Conservation (phyloP, 2,329 filamentous ascomycete genomes). For the Alternaria brassicae region DNA sequence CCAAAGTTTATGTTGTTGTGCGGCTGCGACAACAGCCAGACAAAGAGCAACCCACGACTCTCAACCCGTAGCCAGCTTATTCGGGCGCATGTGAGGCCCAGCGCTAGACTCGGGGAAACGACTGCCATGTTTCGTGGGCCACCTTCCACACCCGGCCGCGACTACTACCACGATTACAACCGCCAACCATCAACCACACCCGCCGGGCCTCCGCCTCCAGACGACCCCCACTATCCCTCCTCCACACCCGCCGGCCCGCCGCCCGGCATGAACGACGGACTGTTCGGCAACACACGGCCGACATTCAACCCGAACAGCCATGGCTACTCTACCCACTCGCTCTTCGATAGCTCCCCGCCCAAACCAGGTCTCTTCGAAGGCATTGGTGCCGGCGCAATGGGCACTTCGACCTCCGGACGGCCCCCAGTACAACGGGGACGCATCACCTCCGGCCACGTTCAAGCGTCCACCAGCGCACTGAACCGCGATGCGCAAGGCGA, state of each 20-base stretch:
- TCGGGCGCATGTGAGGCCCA: slow-evolving; percentile 6
- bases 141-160: slow-evolving; percentile 47
- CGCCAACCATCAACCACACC: slow-evolving; percentile 63
- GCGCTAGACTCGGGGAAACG: neutral
- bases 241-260: slow-evolving; percentile 64
- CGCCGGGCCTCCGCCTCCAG: slow-evolving; percentile 61
- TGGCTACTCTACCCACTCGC: slow-evolving; percentile 27
- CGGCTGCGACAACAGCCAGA: slow-evolving; percentile 18
- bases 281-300: slow-evolving; percentile 62
- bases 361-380: slow-evolving; percentile 38
- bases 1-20: slow-evolving; percentile 25
- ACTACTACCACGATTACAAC: slow-evolving; percentile 34
- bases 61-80: neutral
- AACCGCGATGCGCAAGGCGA: slow-evolving; percentile 47
- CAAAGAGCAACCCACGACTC: slow-evolving; percentile 3
- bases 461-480: slow-evolving; percentile 40
- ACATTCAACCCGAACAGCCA: slow-evolving; percentile 30
- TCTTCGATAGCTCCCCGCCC: slow-evolving; percentile 46
- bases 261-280: slow-evolving; percentile 51
- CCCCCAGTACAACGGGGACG: slow-evolving; percentile 41
- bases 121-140: slow-evolving; percentile 47
- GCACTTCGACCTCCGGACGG: slow-evolving; percentile 38
- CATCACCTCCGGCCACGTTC: slow-evolving; percentile 31
- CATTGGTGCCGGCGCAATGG: slow-evolving; percentile 36
- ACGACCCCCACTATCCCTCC: slow-evolving; percentile 53